Evolutionary conservation across 768 basidiomycete species (phyloP), one percentile per base, ranked within the genome.

Genomic region (Inosperma sp.): DNA sequence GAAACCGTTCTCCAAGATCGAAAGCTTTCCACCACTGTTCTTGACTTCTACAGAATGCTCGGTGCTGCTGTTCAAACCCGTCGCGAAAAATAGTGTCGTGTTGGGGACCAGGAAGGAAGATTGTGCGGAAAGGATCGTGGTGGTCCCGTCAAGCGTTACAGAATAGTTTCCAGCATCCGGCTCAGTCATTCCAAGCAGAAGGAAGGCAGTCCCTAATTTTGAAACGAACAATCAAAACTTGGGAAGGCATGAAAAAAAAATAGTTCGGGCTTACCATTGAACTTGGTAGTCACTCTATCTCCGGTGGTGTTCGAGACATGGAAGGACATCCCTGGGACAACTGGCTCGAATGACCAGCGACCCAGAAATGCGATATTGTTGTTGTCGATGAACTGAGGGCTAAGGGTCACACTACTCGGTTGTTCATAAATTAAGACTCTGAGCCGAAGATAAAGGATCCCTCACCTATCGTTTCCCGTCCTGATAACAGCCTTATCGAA

Each of bases 31-130:
- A 33, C 79, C 77, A 30, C 71, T 69, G 62, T 91, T 90, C 23
- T 65, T 66, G 31, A 91, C 67, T 10, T 72, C 61, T 19, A 91
- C 60, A 3, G 68, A 60, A 60, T 91, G 86, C 12, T 57, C 47
- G 6, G 55, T 26, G 44, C 65, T 67, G 12, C 77, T 70, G 56
- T 87, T 72, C 37, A 91, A 74, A 14, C 79, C 80, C 16, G 80
- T 79, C 31, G 78, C 74, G 57, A 76, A 83, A 62, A 82, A 90
- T 9, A 91, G 71, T 4, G 88, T 68, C 9, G 80, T 71, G 50
- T 77, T 62, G 39, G 73, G 63, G 23, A 76, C 67, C 30, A 68
- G 73, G 60, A 78, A 83, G 0, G 81, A 80, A 4, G 83, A 78
- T 48, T 66, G 65, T 3, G 76, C 79, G 25, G 77, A 78, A 45